Conservation (phyloP, 192 early-diverging fungal species). For the Rhizophagus clarus region DNA sequence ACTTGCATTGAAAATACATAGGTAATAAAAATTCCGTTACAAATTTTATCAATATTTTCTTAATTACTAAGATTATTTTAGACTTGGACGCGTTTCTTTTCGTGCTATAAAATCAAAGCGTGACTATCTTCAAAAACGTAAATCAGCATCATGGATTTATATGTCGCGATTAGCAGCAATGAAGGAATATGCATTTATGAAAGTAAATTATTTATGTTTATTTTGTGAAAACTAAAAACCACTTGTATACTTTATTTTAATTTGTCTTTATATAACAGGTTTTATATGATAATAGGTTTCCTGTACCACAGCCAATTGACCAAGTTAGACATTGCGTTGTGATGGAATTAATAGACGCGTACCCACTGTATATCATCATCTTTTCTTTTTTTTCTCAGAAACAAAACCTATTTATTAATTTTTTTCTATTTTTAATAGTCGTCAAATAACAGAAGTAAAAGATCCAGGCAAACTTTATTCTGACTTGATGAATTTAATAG, state of each 20-base stretch:
- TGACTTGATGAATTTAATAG: constrained; percentile 93
- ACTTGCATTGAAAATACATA: constrained; percentile 94
- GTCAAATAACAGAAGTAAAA: constrained; percentile 82
- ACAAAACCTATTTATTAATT: not conserved
- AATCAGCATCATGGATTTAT: constrained; percentile 99
- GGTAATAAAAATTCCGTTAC: constrained; percentile 41
- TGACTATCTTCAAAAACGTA: constrained; percentile 93
- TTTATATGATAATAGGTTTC: constrained; percentile 92
- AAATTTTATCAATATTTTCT: not conserved
- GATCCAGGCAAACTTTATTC: constrained; percentile 94
- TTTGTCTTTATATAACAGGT: constrained; percentile 23
- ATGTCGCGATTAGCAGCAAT: constrained; percentile 97
- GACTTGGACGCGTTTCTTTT: constrained; percentile 95
- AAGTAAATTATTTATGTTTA: constrained; percentile 52
- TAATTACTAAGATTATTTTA: constrained; percentile 27
- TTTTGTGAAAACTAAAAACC: not conserved
- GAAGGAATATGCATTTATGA: constrained; percentile 99
- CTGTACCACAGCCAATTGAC: constrained; percentile 93
- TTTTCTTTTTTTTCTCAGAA: not conserved
- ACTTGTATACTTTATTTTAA: not conserved
- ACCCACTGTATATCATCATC: constrained; percentile 66
- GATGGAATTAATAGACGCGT: constrained; percentile 95
- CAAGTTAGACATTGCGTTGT: constrained; percentile 94
- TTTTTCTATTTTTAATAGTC: constrained; percentile 41
- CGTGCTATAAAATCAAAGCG: constrained; percentile 96